Base-by-base conservation (phyloP, 164 flowering plant species). In the Paratinospora sagittata region DNA sequence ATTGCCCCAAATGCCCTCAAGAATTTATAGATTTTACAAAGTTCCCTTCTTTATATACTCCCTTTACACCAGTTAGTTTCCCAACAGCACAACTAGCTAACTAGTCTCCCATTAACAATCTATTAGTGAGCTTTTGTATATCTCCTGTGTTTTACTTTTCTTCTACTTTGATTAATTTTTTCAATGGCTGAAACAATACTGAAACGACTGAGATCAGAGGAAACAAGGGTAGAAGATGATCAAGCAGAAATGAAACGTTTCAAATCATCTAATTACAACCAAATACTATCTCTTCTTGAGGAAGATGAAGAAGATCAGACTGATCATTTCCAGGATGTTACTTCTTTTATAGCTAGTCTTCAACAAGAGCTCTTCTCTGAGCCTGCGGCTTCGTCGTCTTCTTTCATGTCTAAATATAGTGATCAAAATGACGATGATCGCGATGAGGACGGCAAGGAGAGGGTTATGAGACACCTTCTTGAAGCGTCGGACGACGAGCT, bases 401-500 rank as follows among this genome's bases (percentile, higher is more conserved):
- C 61, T n/a, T 55, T 55, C 24, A 55, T 55, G 61, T 55, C 61
- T n/a, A n/a, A 55, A 19, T 9, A 55, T 41, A 8, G 13, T n/a
- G 24, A 2, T 19, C 34, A 30, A 30, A n/a, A 23, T 6, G 24
- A 55, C 19, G 61, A 55, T 55, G 14, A 5, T 16, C 8, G 13
- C 3, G 17, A 11, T 19, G 64, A 70, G 19, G 64, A 43, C 30
- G 69, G 64, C 12, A 70, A 34, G 67, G 73, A 74, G n/a, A 69
- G 77, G 27, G 86, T 90, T 2, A 87, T 90, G 11, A 85, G 87
- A 66, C 90, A 82, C 68, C 84, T 90, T 41, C 85, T 87, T 1
- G 93, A 90, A 76, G 96, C 96, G 3, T 87, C 92, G 0, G 96
- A 90, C 52, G 96, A 90, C 72, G 96, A 90, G 73, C 88, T 90